phyloP scores from a whole-genome alignment of 345 rosid genomes.

The Gossypium sturtianum region DNA sequence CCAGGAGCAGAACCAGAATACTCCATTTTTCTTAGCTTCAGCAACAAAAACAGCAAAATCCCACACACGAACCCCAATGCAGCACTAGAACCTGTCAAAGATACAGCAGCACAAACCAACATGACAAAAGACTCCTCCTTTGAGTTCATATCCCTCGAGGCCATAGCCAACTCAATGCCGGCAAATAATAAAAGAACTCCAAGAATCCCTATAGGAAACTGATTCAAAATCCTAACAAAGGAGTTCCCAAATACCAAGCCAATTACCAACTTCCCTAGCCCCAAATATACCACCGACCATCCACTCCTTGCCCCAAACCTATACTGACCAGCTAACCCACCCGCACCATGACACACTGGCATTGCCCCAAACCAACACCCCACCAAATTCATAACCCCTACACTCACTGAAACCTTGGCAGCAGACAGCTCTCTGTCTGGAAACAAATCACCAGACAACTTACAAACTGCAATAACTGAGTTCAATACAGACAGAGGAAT shows the following conservation, averaged over 20 bases:
- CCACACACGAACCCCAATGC: constrained; percentile 84
- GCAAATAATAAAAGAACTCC: constrained; percentile 87
- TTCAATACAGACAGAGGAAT: constrained; percentile 72
- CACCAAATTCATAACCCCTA: constrained; percentile 69
- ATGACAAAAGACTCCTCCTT: constrained; percentile 73
- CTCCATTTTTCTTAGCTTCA: constrained; percentile 61
- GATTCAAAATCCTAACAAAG: constrained; percentile 59
- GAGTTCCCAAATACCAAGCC: constrained; percentile 81
- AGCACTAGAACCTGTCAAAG: constrained; percentile 85
- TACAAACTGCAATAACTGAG: constrained; percentile 84
- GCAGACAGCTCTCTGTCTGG: constrained; percentile 64
- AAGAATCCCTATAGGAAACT: constrained; percentile 78
- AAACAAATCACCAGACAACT: constrained; percentile 68
- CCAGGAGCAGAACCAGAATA: neutral
- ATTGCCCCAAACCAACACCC: constrained; percentile 96
- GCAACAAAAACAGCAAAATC: constrained; percentile 55
- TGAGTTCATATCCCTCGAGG: constrained; percentile 69
- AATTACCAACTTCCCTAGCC: constrained; percentile 56
- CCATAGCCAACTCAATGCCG: constrained; percentile 81
- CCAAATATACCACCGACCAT: constrained; percentile 60
- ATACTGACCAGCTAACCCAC: constrained; percentile 87
- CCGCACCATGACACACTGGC: constrained; percentile 94
- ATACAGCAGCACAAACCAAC: constrained; percentile 82
- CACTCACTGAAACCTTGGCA: constrained; percentile 60
- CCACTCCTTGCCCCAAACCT: constrained; percentile 82